phyloP scores from a whole-genome alignment of 2,329 filamentous ascomycete species.

The Paecilomyces dactylethromorphus region DNA sequence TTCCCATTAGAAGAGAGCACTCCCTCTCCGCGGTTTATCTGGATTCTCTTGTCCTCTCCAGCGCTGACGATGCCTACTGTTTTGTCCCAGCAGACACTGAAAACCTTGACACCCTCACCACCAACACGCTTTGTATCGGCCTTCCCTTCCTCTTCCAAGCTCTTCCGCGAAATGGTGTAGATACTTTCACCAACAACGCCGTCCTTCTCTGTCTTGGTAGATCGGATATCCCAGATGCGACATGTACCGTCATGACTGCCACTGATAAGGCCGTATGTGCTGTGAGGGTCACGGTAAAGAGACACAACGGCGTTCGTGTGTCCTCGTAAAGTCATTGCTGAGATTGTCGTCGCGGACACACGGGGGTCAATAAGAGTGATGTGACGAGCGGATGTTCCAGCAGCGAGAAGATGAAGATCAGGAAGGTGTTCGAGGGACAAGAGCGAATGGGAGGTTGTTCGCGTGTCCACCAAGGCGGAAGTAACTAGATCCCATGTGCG shows the following conservation, averaged over 20 bases:
- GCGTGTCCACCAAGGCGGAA: conserved; percentile 66
- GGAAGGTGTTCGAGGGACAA: conserved; percentile 71
- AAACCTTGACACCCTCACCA: conserved; percentile 84
- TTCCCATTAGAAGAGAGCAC: conserved; percentile 25
- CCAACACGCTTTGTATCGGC: conserved; percentile 53
- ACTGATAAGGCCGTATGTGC: conserved; percentile 76
- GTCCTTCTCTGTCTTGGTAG: conserved; percentile 53
- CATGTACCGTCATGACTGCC: conserved; percentile 91
- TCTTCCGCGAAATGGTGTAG: conserved; percentile 73
- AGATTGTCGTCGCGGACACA: conserved; percentile 65
- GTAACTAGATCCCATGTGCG: conserved; percentile 89
- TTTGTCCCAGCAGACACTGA: conserved; percentile 79
- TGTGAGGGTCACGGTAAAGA: conserved; percentile 56
- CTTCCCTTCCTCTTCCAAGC: conserved; percentile 57
- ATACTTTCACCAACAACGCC: conserved; percentile 62
- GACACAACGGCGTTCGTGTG: conserved; percentile 68
- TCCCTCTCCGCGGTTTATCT: conserved; percentile 70
- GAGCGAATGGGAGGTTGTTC: conserved; percentile 77
- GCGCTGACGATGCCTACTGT: conserved; percentile 83
- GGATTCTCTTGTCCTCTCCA: conserved; percentile 89
- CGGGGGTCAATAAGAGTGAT: conserved; percentile 92
- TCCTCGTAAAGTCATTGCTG: conserved; percentile 84
- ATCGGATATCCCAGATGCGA: conserved; percentile 84
- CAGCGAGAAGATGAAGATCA: conserved; percentile 56
- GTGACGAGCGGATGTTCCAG: conserved; percentile 77